These are phyloP conservation scores for Novakomyces olei DNA, from an alignment of 805 yeast species.

Conservation along the genomic window DNA sequence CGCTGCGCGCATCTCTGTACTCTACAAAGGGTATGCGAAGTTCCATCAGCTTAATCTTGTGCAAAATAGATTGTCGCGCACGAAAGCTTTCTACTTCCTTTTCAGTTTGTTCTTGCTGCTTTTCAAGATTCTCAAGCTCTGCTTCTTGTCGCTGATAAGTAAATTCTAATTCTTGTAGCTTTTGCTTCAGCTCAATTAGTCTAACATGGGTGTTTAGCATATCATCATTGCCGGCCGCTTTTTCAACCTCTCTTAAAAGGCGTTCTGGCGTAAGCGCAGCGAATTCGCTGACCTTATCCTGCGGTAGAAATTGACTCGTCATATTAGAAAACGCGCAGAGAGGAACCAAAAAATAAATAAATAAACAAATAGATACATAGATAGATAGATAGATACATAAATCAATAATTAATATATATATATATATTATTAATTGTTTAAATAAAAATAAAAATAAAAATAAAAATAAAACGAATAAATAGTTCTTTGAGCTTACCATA, in stretches of 20 bases:
- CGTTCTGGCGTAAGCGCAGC: constrained; percentile 60
- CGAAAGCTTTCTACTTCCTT: constrained; percentile 27
- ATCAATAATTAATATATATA: too few relatives aligned
- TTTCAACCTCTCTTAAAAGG: constrained; percentile 51
- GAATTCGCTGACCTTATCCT: constrained; percentile 83
- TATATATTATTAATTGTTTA: too few relatives aligned
- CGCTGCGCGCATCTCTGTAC: constrained; percentile 3
- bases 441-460: not conserved
- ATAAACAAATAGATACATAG: too few relatives aligned
- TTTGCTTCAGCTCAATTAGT: constrained; percentile 29
- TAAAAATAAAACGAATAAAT: not conserved
- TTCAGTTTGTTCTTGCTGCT: constrained; percentile 15
- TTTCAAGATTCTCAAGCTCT: constrained; percentile 17
- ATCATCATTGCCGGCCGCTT: constrained; percentile 48
- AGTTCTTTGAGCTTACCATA: too few relatives aligned
- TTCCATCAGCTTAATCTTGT: constrained; percentile 7
- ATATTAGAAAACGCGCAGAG: too few relatives aligned
- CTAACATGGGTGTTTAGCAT: constrained; percentile 34
- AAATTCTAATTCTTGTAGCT: constrained; percentile 22
- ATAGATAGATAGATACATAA: too few relatives aligned
- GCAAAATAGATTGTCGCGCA: constrained; percentile 8
- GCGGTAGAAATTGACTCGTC: constrained; percentile 87
- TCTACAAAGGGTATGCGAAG: constrained; percentile 5
- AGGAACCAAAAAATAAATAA: too few relatives aligned
- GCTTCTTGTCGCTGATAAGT: constrained; percentile 7